Evolutionary conservation across 441 rosid species (phyloP).

Genomic region (Omphalea diandra): DNA sequence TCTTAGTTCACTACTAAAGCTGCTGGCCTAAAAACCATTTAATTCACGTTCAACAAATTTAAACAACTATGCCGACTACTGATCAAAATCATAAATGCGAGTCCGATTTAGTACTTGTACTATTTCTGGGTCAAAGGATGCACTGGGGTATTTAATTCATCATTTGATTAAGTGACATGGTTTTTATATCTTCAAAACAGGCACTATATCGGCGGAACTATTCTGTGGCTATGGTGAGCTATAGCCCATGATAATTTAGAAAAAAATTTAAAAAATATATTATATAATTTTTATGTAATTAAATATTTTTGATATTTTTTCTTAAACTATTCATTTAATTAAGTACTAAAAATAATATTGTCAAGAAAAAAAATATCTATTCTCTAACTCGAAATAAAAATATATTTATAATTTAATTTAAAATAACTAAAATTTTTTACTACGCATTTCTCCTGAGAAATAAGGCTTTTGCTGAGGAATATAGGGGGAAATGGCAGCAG

Average conservation of each 20-base stretch:
- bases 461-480: constrained; percentile 89
- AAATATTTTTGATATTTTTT: too few species aligned
- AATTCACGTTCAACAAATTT: constrained; percentile 13
- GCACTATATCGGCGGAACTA: too few species aligned
- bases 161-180: constrained; percentile 1
- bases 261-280: too few species aligned
- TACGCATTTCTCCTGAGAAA: constrained; percentile 89
- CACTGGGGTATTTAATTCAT: constrained; percentile 4
- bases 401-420: too few species aligned
- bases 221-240: too few species aligned
- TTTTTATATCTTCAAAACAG: constrained; percentile 37
- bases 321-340: too few species aligned
- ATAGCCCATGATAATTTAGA: too few species aligned
- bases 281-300: too few species aligned
- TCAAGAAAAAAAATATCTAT: too few species aligned
- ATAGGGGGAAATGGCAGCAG: constrained; percentile 86
- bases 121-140: constrained; percentile 5
- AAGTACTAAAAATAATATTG: too few species aligned
- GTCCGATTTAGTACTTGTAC: constrained; percentile 5
- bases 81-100: constrained; percentile 2
- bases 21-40: not conserved
- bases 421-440: too few species aligned
- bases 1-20: not conserved
- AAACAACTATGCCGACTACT: not conserved
- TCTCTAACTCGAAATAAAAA: too few species aligned